A percentile compares a stretch with the other conserved stretches of the same genome.
phyloP scores from a whole-genome alignment of 2,329 filamentous ascomycete genomes.

The Exophiala phaeomuriformis region DNA sequence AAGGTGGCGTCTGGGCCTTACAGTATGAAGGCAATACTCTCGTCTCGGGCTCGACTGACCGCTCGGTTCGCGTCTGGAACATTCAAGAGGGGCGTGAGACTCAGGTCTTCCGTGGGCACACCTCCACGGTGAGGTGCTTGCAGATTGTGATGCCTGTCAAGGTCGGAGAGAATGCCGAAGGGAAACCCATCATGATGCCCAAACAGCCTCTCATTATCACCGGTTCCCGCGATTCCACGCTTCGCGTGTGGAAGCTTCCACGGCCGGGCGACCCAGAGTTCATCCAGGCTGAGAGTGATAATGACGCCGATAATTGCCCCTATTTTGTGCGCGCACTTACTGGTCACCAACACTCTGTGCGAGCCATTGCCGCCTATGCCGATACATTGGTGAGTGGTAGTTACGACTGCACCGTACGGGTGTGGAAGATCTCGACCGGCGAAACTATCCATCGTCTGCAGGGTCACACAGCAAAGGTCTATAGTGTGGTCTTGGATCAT shows the following conservation, averaged over 20 bases:
- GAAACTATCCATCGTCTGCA: slow-evolving; percentile 76
- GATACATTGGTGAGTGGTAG: slow-evolving; percentile 96
- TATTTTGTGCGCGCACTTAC: slow-evolving; percentile 85
- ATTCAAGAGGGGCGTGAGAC: slow-evolving; percentile 88
- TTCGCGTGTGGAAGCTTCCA: slow-evolving; percentile 90
- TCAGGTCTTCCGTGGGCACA: slow-evolving; percentile 95
- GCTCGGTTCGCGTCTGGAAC: slow-evolving; percentile 99
- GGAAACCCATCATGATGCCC: slow-evolving; percentile 77
- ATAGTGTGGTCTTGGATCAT: slow-evolving; percentile 90
- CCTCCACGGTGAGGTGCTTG: slow-evolving; percentile 89
- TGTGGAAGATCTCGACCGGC: slow-evolving; percentile 96
- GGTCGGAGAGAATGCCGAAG: slow-evolving; percentile 63
- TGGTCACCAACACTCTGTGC: slow-evolving; percentile 87
- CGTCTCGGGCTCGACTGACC: slow-evolving; percentile 91
- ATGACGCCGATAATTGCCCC: slow-evolving; percentile 69
- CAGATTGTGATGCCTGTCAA: slow-evolving; percentile 86
- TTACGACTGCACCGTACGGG: slow-evolving; percentile 89
- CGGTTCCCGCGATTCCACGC: slow-evolving; percentile 85
- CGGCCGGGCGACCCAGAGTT: slow-evolving; percentile 69
- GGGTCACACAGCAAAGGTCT: slow-evolving; percentile 88
- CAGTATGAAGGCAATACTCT: slow-evolving; percentile 93
- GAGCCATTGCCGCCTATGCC: slow-evolving; percentile 87
- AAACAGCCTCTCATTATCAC: slow-evolving; percentile 95
- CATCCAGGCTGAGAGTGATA: slow-evolving; percentile 70
- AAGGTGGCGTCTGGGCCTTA: slow-evolving; percentile 94